A percentile compares a stretch with the other conserved stretches of the same genome.
Conservation (phyloP, 441 rosid genomes). For the Dalechampia spathulata region DNA sequence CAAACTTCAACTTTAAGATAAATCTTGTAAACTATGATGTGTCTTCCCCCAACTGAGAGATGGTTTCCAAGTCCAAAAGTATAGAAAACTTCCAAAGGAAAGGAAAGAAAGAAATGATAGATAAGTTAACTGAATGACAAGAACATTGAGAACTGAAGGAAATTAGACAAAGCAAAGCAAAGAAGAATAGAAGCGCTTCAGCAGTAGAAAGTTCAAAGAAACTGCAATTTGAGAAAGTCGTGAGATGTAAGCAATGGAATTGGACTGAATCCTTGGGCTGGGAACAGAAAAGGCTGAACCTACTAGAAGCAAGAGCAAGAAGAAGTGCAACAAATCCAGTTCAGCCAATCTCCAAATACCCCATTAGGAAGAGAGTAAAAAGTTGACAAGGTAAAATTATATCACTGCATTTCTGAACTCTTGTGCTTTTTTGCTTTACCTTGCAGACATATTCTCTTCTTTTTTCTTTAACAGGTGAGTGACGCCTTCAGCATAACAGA, state of each 20-base stretch:
- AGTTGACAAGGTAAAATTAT: constrained; percentile 26
- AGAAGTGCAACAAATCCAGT: constrained; percentile 13
- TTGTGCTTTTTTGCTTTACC: constrained; percentile 58
- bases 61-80: neutral
- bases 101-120: neutral
- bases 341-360: constrained; percentile 9
- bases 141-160: constrained; percentile 9
- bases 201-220: constrained; percentile 3
- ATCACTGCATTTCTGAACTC: constrained; percentile 49
- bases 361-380: constrained; percentile 23
- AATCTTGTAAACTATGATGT: constrained; percentile 7
- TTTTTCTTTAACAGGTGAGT: constrained; percentile 86
- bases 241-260: constrained; percentile 2
- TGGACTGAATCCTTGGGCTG: constrained; percentile 14
- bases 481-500: constrained; percentile 99
- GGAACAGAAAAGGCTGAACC: constrained; percentile 15
- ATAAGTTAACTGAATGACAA: neutral
- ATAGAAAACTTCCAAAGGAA: too few relatives aligned
- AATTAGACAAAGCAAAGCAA: constrained; percentile 9
- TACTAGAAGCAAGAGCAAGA: constrained; percentile 13
- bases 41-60: neutral
- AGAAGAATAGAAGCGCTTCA: constrained; percentile 1
- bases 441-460: constrained; percentile 98
- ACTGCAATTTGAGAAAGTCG: constrained; percentile 4
- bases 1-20: neutral